Evolutionary conservation across 2,329 filamentous ascomycete species (phyloP).

Genomic region (Trichoderma lentiforme): DNA sequence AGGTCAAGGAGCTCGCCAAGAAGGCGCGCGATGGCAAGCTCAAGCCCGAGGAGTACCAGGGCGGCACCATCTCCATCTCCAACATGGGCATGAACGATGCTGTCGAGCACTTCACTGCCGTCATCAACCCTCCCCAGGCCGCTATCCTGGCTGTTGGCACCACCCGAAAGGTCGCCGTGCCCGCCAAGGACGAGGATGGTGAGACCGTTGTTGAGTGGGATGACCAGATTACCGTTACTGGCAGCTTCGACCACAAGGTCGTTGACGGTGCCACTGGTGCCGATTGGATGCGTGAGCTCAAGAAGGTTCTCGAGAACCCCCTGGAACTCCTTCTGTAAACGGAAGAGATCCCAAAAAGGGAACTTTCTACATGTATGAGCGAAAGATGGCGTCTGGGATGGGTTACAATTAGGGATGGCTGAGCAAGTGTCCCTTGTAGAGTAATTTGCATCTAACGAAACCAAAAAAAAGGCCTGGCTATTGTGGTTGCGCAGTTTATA

Average conservation of each 20-base stretch:
- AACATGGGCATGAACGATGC: conserved; percentile 99
- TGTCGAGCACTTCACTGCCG: conserved; percentile 93
- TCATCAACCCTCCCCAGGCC: conserved; percentile 98
- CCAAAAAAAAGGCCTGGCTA: not conserved
- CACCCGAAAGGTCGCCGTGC: conserved; percentile 90
- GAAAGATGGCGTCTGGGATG: conserved; percentile 17
- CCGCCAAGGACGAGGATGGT: conserved; percentile 80
- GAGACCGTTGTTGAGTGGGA: conserved; percentile 78
- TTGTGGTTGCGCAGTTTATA: not conserved
- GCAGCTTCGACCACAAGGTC: conserved; percentile 98
- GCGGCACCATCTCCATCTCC: conserved; percentile 97
- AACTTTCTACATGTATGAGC: not conserved
- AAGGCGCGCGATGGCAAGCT: conserved; percentile 95
- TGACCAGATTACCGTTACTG: conserved; percentile 93
- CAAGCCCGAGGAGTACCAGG: conserved; percentile 99
- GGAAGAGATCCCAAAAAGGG: not conserved
- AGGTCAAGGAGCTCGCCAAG: conserved; percentile 96
- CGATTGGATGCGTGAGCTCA: conserved; percentile 95
- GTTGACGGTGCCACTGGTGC: conserved; percentile 94
- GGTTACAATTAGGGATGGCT: conserved; percentile 19
- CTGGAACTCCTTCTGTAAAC: conserved; percentile 84
- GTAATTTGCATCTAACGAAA: not conserved
- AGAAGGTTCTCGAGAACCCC: conserved; percentile 97
- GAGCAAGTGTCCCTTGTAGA: not conserved
- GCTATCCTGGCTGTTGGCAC: conserved; percentile 93